Evolutionary conservation across 768 basidiomycete genomes (phyloP), one percentile per base, ranked within the genome.

Genomic region (Russula dissimulans): DNA sequence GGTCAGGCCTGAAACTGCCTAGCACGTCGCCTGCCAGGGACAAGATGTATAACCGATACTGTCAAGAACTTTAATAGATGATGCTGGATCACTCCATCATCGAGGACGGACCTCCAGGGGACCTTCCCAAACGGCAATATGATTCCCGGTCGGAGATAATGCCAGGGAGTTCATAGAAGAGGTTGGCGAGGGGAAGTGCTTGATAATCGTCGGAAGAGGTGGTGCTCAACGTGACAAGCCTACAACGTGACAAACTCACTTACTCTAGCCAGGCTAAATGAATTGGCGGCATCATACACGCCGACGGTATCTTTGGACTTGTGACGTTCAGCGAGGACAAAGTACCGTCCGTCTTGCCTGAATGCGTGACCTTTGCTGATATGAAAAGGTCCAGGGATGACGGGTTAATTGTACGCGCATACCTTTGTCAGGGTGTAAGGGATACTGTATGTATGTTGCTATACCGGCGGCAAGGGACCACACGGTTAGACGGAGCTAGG

Each of bases 151-250:
- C 1, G 91, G 90, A 18, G 91, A 93, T 26, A 93, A 72, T 2
- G 84, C 76, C 38, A 94, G 68, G 0, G 87, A 88, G 7, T 86
- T 77, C 44, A 93, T 69, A 14, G 86, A 84, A 5, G 80, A 72
- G 0, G 93, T 93, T 2, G 88, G 87, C 26, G 91, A 73, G 3
- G 89, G 79, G 64, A 92, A 95, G 72, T 95, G 91, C 94, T 94
- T 66, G 11, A 56, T 66, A 50, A 57, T 48, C 7, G 29, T 56
- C 26, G 56, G 42, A 32, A 45, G 43, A 34, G 31, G 8, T 3
- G 22, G 22, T 26, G 22, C 22, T 26, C 22, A 26, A 26, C 22
- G 22, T 26, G 10, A 57, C 51, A 31, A 14, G 47, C 45, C 15
- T 26, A 26, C 22, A 26, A 46, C 54, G 36, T 47, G n/a, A 14